A percentile compares a stretch with the other conserved stretches of the same genome.
Conservation (phyloP, 2,329 filamentous ascomycete species). For the Penicillium palitans region DNA sequence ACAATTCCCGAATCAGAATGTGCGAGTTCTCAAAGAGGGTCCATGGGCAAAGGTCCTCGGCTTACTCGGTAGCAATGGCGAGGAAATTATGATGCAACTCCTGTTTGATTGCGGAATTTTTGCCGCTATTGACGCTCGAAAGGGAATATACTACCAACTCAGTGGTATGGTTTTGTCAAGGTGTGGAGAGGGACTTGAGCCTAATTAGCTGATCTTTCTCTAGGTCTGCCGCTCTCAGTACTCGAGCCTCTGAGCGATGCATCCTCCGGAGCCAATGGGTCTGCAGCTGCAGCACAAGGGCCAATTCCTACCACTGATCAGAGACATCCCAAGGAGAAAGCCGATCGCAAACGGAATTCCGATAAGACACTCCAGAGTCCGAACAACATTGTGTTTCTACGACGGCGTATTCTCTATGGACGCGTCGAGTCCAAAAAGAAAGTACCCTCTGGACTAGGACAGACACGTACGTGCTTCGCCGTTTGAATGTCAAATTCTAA, state of each 20-base stretch:
- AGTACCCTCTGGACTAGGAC: constrained; percentile 72
- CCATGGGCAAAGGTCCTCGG: constrained; percentile 76
- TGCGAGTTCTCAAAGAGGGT: constrained; percentile 64
- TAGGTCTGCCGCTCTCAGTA: constrained; percentile 35
- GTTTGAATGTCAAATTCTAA: not conserved
- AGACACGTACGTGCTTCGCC: constrained; percentile 65
- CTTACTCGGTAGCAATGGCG: constrained; percentile 72
- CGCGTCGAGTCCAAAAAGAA: constrained; percentile 67
- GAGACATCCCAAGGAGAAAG: not conserved
- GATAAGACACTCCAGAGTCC: constrained; percentile 24
- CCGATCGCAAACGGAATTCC: not conserved
- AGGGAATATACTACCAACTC: constrained; percentile 72
- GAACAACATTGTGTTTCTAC: constrained; percentile 70
- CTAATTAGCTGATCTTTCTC: not conserved
- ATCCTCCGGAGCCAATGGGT: not conserved
- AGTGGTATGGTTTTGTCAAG: constrained; percentile 58
- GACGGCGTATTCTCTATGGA: constrained; percentile 84
- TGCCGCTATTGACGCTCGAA: constrained; percentile 57
- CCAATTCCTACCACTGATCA: not conserved
- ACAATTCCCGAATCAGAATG: constrained; percentile 67
- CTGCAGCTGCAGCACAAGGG: not conserved
- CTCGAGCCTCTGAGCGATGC: constrained; percentile 29
- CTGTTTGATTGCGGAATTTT: constrained; percentile 79
- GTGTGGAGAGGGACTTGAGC: no score
- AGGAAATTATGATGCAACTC: constrained; percentile 74